These are phyloP conservation scores for Giardia muris DNA, from an alignment of 208 protist genomes.

Conservation along the genomic window DNA sequence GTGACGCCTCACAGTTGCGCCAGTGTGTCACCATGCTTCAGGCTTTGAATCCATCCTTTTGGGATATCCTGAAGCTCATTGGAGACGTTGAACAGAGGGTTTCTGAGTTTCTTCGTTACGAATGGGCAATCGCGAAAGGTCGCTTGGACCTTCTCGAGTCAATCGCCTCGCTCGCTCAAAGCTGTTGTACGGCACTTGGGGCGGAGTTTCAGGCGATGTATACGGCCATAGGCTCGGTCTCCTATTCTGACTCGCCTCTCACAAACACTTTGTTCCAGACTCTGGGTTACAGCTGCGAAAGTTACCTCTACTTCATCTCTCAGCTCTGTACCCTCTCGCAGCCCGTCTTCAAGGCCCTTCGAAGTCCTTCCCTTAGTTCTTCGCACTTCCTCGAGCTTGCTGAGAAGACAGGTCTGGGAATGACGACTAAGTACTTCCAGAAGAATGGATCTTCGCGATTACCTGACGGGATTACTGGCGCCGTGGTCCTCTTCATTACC, in stretches of 20 bases:
- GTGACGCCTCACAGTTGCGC: not conserved
- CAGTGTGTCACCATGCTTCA: not conserved
- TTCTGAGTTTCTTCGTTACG: not conserved
- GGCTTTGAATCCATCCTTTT: not conserved
- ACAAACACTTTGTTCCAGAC: too few relatives aligned
- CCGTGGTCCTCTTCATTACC: not conserved
- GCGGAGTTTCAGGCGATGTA: not conserved
- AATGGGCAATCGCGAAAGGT: not conserved
- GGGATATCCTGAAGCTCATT: not conserved
- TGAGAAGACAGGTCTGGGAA: not conserved
- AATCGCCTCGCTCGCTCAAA: not conserved
- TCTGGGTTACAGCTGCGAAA: not conserved
- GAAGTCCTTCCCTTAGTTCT: not conserved
- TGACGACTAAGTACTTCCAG: not conserved
- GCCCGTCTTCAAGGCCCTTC: not conserved
- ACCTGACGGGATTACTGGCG: not conserved
- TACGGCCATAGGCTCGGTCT: not conserved
- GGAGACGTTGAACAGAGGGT: not conserved
- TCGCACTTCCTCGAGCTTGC: not conserved
- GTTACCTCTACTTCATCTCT: not conserved
- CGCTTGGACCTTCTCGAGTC: not conserved
- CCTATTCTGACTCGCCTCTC: too few relatives aligned
- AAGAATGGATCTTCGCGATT: not conserved
- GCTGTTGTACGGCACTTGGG: not conserved
- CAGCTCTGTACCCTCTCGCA: not conserved